phyloP scores from a whole-genome alignment of 2,329 filamentous ascomycete species.

The Diaporthe capsici region DNA sequence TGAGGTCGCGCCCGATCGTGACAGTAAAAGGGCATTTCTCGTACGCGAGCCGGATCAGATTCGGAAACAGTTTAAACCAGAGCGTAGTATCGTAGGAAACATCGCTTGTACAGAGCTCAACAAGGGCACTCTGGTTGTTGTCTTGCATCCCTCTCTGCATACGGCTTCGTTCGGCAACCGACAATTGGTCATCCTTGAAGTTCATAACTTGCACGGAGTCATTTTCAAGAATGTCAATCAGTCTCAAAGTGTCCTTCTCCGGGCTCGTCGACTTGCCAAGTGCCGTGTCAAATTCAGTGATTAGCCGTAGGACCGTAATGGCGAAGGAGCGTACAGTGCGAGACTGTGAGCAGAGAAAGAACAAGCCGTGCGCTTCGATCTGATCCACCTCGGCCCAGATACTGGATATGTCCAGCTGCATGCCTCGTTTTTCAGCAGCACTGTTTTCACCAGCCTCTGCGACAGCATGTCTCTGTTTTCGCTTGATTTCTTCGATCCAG shows the following conservation, averaged over 20 bases:
- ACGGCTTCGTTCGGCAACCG: slow-evolving; percentile 91
- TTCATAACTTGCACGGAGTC: slow-evolving; percentile 91
- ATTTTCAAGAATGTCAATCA: slow-evolving; percentile 93
- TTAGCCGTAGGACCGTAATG: slow-evolving; percentile 90
- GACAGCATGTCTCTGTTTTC: slow-evolving; percentile 82
- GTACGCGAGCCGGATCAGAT: slow-evolving; percentile 90
- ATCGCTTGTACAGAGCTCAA: slow-evolving; percentile 96
- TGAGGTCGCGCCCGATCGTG: slow-evolving; percentile 89
- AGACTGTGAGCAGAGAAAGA: slow-evolving; percentile 97
- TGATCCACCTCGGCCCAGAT: slow-evolving; percentile 96
- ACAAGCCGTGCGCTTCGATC: slow-evolving; percentile 95
- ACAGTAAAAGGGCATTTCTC: slow-evolving; percentile 94
- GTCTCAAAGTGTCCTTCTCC: slow-evolving; percentile 76
- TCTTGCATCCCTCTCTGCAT: slow-evolving; percentile 91
- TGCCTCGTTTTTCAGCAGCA: slow-evolving; percentile 76
- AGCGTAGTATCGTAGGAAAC: slow-evolving; percentile 93
- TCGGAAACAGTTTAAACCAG: slow-evolving; percentile 99
- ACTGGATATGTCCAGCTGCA: slow-evolving; percentile 87
- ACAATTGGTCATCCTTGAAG: slow-evolving; percentile 91
- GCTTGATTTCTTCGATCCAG: slow-evolving; percentile 97
- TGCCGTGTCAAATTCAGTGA: slow-evolving; percentile 93
- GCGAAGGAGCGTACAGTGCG: slow-evolving; percentile 90
- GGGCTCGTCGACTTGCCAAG: slow-evolving; percentile 76
- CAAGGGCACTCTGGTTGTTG: slow-evolving; percentile 85
- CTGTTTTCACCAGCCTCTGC: slow-evolving; percentile 75